phyloP scores from a whole-genome alignment of 306 rosid genomes.

The Biancaea sappan region DNA sequence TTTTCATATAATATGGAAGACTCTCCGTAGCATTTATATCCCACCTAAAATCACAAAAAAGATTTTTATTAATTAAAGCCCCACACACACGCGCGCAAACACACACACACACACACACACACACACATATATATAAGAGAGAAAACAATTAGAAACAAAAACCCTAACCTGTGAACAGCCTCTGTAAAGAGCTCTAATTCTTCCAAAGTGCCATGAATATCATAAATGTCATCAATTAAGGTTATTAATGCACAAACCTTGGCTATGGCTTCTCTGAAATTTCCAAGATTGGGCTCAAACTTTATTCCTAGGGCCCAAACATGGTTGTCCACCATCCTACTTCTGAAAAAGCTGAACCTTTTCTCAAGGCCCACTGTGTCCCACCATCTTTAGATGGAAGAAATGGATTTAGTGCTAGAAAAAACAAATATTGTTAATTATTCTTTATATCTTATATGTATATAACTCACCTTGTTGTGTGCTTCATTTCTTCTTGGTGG shows the following conservation, averaged over 20 bases:
- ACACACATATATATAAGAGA: too few species aligned
- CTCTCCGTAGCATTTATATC: background rate
- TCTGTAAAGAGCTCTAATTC: background rate
- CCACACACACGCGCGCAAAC: too few species aligned
- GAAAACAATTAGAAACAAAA: too few species aligned
- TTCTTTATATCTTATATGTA: too few species aligned
- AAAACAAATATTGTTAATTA: too few species aligned
- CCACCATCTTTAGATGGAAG: background rate
- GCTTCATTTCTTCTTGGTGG: background rate
- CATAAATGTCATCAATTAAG: background rate
- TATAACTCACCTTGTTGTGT: background rate
- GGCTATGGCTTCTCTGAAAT: background rate
- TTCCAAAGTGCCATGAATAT: background rate
- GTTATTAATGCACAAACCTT: background rate
- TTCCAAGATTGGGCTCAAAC: background rate
- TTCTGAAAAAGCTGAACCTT: background rate
- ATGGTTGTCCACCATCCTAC: background rate
- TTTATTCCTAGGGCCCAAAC: background rate
- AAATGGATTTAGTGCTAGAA: too few species aligned
- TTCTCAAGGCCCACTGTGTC: background rate
- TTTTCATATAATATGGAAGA: background rate
- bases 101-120: too few species aligned
- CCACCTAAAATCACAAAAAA: background rate
- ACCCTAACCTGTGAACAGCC: background rate
- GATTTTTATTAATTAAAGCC: too few species aligned